Evolutionary conservation across 257 asterid species (phyloP).

Genomic region (Solanum sparsipilum): DNA sequence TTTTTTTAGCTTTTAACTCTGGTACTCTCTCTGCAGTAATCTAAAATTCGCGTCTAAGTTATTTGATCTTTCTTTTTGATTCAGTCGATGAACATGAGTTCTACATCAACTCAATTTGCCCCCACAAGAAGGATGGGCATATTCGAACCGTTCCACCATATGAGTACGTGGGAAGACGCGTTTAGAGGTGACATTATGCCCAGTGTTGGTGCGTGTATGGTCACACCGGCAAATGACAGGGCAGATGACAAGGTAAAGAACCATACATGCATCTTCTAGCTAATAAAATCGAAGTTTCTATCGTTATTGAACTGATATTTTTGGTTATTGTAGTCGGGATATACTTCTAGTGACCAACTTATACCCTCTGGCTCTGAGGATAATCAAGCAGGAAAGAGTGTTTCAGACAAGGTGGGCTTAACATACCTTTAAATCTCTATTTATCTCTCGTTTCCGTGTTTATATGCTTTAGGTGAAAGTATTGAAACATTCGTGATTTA

Average conservation of each 20-base stretch:
- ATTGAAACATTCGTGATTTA: background rate
- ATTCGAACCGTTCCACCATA: slow-evolving; percentile 59
- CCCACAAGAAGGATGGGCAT: slow-evolving; percentile 55
- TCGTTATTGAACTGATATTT: background rate
- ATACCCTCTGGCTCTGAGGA: slow-evolving; percentile 1
- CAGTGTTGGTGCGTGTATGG: slow-evolving; percentile 24
- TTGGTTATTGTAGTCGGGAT: slow-evolving; percentile 3
- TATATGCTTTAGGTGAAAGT: background rate
- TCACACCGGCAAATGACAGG: slow-evolving; percentile 34
- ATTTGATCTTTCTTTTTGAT: background rate
- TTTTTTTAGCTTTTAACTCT: background rate
- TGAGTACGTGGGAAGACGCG: slow-evolving; percentile 76
- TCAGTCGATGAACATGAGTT: slow-evolving; percentile 44
- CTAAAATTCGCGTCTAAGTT: background rate
- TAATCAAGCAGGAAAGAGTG: slow-evolving; percentile 3
- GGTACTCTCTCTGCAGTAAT: background rate
- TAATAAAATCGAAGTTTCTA: background rate
- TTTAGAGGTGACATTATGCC: slow-evolving; percentile 43
- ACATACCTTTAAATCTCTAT: background rate
- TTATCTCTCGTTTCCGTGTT: background rate
- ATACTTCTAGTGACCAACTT: slow-evolving; percentile 5
- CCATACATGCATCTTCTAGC: background rate
- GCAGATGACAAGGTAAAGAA: slow-evolving; percentile 48
- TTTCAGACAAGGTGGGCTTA: background rate
- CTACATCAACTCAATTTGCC: slow-evolving; percentile 59